Evolutionary conservation across 306 rosid species (phyloP), one percentile per base, ranked within the genome.

Genomic region (Clitoria ternatea): DNA sequence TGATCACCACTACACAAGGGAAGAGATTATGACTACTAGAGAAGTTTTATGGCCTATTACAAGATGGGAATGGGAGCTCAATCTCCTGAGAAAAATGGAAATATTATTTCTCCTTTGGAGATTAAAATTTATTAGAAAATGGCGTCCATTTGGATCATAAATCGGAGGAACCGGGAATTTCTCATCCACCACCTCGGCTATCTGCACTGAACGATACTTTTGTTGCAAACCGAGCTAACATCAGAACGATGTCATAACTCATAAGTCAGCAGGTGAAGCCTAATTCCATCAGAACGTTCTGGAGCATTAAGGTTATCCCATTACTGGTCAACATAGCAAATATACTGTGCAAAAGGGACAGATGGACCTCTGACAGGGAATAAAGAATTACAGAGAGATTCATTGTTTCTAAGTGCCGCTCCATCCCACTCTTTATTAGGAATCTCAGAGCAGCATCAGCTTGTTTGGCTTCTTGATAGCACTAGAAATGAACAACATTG

Each of bases 381-480:
- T 70, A 95, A 86, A 44, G 99, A 91, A 77, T 95, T 95, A 82
- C 99, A 95, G 37, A 89, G 97, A 83, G 89, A 91, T 74, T 86
- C 96, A 52, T 95, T 95, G 83, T 95, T 95, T 77, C 97, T 83
- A 50, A 89, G 96, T 39, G 90, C 79, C 18, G 99, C 99, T 43
- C 99, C 99, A 72, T 95, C 99, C 99, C 97, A 95, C 68, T 95
- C 99, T 85, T 95, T 95, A 92, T 95, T 95, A 5, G 99, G 97
- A 80, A 64, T 89, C 86, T 95, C 83, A 95, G 81, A 18, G 91
- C 96, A 61, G 99, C 92, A 60, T 95, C 99, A 19, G 96, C 91
- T 86, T 96, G 84, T 79, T 95, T 95, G 73, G 99, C 97, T 80
- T 95, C 99, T 80, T 89, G 97, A 84, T 95, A 97, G 83, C 99